phyloP scores from a whole-genome alignment of 495 filamentous ascomycete species.

The Aspergillus leporis region DNA sequence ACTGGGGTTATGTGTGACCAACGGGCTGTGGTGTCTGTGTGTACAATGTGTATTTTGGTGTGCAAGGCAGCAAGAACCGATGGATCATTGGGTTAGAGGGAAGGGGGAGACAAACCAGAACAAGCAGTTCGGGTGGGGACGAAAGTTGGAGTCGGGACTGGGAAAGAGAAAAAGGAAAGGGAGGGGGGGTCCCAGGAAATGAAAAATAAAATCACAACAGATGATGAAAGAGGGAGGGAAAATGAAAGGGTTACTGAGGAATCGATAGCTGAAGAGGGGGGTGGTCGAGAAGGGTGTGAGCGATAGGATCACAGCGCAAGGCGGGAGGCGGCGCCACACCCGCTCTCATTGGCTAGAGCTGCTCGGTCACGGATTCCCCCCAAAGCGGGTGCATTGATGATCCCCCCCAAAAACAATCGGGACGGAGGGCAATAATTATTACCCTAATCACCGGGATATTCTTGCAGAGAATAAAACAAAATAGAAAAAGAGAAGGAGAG shows the following conservation, averaged over 20 bases:
- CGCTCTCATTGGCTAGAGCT: constrained; percentile 16
- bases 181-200: constrained; percentile 16
- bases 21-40: constrained; percentile 23
- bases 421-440: too few species aligned
- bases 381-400: not conserved
- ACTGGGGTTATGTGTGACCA: constrained; percentile 24
- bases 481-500: not conserved
- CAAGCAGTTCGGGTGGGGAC: constrained; percentile 22
- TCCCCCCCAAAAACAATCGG: too few species aligned
- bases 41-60: constrained; percentile 9
- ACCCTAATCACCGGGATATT: too few species aligned
- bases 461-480: too few species aligned
- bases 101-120: constrained; percentile 13
- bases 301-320: constrained; percentile 16
- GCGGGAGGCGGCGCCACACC: constrained; percentile 15
- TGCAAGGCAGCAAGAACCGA: constrained; percentile 12
- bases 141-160: constrained; percentile 24
- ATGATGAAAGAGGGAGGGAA: constrained; percentile 13
- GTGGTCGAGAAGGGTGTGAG: constrained; percentile 6
- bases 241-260: constrained; percentile 14
- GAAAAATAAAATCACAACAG: constrained; percentile 8
- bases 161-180: constrained; percentile 11
- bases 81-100: constrained; percentile 21
- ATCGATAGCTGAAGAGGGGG: constrained; percentile 2
- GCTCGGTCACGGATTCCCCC: constrained; percentile 12